Conservation (phyloP, 768 basidiomycete species). For the Lactarius evosmus region DNA sequence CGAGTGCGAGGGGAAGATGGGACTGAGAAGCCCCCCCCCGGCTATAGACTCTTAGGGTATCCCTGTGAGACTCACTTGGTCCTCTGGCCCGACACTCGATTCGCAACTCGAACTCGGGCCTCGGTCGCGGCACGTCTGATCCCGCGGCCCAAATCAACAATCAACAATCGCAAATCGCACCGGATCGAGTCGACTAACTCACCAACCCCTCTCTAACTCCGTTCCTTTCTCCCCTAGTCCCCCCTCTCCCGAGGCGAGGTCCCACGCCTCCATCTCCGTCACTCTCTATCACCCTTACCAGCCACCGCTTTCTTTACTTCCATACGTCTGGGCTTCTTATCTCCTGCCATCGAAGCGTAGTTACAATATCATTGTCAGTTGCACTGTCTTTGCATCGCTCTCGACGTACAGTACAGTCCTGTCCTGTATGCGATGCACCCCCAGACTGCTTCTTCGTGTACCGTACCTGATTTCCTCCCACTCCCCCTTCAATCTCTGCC, state of each 20-base stretch:
- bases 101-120: slow-evolving; percentile 8
- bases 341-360: too few relatives aligned
- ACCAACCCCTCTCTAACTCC: background rate
- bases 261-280: slow-evolving; percentile 12
- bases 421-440: too few relatives aligned
- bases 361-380: too few relatives aligned
- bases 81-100: slow-evolving; percentile 1
- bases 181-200: background rate
- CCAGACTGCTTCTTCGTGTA: too few relatives aligned
- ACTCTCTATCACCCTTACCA: slow-evolving; percentile 25
- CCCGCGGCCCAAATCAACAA: slow-evolving; percentile 26
- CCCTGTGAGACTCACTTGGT: background rate
- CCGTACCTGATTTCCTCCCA: too few relatives aligned
- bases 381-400: too few relatives aligned
- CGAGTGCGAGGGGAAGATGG: slow-evolving; percentile 17
- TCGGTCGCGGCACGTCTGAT: slow-evolving; percentile 19
- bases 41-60: slow-evolving; percentile 23
- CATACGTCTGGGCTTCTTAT: background rate
- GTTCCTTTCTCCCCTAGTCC: too few relatives aligned
- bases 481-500: too few relatives aligned
- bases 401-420: too few relatives aligned
- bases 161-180: slow-evolving; percentile 26
- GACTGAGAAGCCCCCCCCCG: background rate
- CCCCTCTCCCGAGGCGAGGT: too few relatives aligned
- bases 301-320: background rate